Base-by-base conservation (phyloP, 2,329 filamentous ascomycete species). In the Penicillium sp. region DNA sequence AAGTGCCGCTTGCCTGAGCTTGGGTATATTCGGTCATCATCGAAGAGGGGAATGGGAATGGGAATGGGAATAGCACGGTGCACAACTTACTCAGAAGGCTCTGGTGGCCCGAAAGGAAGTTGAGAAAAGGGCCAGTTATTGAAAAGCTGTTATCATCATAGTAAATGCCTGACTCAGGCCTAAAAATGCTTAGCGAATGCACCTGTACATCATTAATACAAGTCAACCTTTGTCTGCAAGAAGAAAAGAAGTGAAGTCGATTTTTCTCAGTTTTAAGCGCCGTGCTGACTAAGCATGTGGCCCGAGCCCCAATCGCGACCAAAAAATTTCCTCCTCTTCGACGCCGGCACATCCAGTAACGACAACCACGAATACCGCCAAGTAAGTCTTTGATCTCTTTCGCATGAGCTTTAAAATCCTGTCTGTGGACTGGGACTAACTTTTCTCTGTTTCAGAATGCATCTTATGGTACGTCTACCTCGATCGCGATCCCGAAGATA, bases 1-100 rank as follows among this genome's bases (percentile, higher is more conserved):
- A 75, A 45, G 66, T 73, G 71, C 68, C 65, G 61, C 64, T 56
- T 69, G 69, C 66, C 72, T 76, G 67, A 69, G 70, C 68, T 64
- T 63, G 50, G 56, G 55, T 61, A 63, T 68, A 48, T 54, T 55
- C 59, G 63, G 66, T 75, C 72, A 75, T 76, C 73, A 74, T 59
- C 57, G 68, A 66, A 70, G 24, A 26, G 51, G 51, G 53, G 46
- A 45, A 52, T 44, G 38, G 40, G 47, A 44, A 38, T 47, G 48
- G 52, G 49, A 39, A 53, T 49, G 51, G 49, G 44, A 41, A 41
- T 39, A 42, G 29, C 40, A 42, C 6, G 35, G 36, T 45, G 16
- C 13, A 46, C 27, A 29, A 56, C 57, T 59, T 51, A 64, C 62
- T 50, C 38, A 36, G 11, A 41, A 35, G 27, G 11, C 46, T 28